A percentile compares a stretch with the other conserved stretches of the same genome.
Evolutionary conservation across 208 protist genomes (phyloP).

Genomic region (Trypanosomatidae sp.): DNA sequence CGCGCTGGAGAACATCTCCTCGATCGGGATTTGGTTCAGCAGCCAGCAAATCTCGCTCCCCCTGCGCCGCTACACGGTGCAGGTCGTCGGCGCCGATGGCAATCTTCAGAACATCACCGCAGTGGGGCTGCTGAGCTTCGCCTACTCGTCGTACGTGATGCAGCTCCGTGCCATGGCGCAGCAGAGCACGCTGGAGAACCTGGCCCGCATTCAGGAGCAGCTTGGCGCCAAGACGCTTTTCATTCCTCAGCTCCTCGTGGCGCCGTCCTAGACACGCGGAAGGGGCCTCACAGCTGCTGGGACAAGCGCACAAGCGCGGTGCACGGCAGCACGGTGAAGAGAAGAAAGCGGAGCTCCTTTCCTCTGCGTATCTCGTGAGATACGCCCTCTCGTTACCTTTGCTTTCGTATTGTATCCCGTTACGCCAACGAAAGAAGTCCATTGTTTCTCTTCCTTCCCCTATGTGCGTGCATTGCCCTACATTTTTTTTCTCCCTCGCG

Average conservation of each 20-base stretch:
- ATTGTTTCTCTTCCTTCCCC: no score
- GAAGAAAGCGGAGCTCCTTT: no score
- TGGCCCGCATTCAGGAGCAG: constrained; percentile 45
- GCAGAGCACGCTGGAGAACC: constrained; percentile 37
- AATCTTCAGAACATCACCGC: constrained; percentile 44
- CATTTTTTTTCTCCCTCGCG: no score
- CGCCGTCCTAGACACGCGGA: constrained; percentile 8
- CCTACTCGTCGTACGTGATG: constrained; percentile 80
- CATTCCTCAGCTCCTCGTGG: constrained; percentile 48
- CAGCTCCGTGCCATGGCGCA: constrained; percentile 52
- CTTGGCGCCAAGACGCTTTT: constrained; percentile 54
- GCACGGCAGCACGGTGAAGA: no score
- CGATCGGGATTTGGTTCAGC: constrained; percentile 70
- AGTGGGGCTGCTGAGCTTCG: constrained; percentile 62
- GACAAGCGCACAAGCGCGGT: no score
- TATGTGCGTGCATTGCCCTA: no score
- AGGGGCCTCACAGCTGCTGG: no score
- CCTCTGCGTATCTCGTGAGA: no score
- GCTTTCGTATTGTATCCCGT: no score
- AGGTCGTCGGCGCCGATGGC: constrained; percentile 34
- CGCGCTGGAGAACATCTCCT: constrained; percentile 75
- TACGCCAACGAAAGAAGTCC: no score
- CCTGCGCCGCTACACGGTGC: constrained; percentile 62
- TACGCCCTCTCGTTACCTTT: no score
- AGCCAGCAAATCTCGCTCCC: constrained; percentile 62